Percentiles rank a stretch among this genome's conserved stretches.
Evolutionary conservation across 176 grass and related monocot genomes (phyloP).

Genomic region (Guadua angustifolia): DNA sequence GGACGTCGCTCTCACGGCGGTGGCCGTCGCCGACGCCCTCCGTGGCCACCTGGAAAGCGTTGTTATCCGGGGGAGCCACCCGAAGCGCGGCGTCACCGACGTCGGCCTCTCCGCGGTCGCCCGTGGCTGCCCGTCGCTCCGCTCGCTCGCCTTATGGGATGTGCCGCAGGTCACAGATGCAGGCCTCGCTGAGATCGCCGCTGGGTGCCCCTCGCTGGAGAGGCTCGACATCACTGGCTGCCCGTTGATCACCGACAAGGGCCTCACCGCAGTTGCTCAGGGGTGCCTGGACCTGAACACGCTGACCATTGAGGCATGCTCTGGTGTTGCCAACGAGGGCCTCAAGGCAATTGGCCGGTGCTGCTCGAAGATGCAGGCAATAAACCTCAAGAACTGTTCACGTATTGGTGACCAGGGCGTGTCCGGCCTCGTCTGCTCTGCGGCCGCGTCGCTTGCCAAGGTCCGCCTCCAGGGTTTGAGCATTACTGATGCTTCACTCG

Average conservation of each 20-base stretch:
- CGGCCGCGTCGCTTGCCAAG: conserved; percentile 57
- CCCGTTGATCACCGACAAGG: conserved; percentile 83
- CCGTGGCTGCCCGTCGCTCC: conserved; percentile 63
- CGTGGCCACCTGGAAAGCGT: conserved; percentile 62
- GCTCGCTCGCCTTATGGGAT: conserved; percentile 68
- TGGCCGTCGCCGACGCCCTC: conserved; percentile 53
- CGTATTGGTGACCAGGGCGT: conserved; percentile 78
- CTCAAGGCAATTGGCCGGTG: conserved; percentile 60
- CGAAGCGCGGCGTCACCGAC: conserved; percentile 73
- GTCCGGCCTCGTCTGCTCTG: conserved; percentile 64
- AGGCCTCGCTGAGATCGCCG: conserved; percentile 69
- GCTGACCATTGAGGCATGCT: conserved; percentile 63
- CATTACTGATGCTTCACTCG: conserved; percentile 80
- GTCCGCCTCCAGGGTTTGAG: conserved; percentile 75
- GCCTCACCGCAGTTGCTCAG: conserved; percentile 53
- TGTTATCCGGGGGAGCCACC: conserved; percentile 64
- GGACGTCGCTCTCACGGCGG: conserved; percentile 68
- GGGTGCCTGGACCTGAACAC: conserved; percentile 69
- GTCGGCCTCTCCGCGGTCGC: conserved; percentile 68
- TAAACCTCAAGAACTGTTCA: conserved; percentile 78
- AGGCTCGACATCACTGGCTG: conserved; percentile 72
- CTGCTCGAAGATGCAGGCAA: conserved; percentile 70
- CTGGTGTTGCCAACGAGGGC: conserved; percentile 64
- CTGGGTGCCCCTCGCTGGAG: conserved; percentile 71
- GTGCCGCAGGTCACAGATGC: conserved; percentile 68